These are phyloP conservation scores for Ostreobium quekettii DNA, from an alignment of 139 green algal genomes.

Conservation along the genomic window DNA sequence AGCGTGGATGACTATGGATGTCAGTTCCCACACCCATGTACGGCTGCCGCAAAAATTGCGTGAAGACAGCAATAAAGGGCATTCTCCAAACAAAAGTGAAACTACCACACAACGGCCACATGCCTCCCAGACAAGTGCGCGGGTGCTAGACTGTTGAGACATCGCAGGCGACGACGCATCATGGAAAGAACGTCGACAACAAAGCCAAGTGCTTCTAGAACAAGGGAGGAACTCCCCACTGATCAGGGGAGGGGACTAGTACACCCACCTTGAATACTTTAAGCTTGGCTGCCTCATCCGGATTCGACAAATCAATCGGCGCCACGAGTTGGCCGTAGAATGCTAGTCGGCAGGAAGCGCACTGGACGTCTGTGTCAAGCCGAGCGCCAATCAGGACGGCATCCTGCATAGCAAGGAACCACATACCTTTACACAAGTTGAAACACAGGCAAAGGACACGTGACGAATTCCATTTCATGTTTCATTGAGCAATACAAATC, in stretches of 20 bases:
- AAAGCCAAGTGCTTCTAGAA: neutral
- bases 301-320: conserved; percentile 32
- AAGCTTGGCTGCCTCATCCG: conserved; percentile 38
- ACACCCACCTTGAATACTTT: conserved; percentile 57
- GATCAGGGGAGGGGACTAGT: neutral
- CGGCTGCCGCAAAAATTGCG: too few relatives aligned
- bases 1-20: too few relatives aligned
- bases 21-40: too few relatives aligned
- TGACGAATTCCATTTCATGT: neutral
- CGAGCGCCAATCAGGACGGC: conserved; percentile 76
- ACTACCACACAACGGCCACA: neutral
- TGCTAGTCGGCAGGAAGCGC: conserved; percentile 69
- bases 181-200: neutral
- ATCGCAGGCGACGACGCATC: neutral
- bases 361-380: conserved; percentile 69
- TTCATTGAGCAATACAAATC: neutral
- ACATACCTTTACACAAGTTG: too few relatives aligned
- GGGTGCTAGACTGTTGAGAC: neutral
- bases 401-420: conserved; percentile 31
- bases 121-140: neutral
- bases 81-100: neutral
- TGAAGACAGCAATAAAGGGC: too few relatives aligned
- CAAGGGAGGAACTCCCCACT: neutral
- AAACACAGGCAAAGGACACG: too few relatives aligned
- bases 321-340: conserved; percentile 70